These are phyloP conservation scores for Phaffia tasmanica DNA, from an alignment of 768 basidiomycete species.

Conservation along the genomic window DNA sequence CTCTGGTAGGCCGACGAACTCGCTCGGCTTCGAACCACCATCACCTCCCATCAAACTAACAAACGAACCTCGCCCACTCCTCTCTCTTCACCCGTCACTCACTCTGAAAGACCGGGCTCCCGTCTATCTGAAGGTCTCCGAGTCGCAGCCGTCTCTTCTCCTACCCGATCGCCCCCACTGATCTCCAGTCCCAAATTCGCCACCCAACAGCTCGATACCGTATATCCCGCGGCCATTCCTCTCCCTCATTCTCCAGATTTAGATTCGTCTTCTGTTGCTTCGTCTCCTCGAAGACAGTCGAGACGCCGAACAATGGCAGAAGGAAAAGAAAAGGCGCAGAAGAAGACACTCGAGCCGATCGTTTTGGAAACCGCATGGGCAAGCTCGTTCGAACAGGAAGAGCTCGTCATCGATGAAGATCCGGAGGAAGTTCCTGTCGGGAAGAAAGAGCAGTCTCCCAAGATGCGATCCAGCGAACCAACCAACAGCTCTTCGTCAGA, in stretches of 20 bases:
- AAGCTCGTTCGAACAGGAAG: not conserved
- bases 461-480: too few species aligned
- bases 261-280: not conserved
- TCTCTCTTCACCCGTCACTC: not conserved
- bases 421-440: not conserved
- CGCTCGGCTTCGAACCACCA: not conserved
- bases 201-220: too few species aligned
- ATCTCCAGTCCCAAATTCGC: not conserved
- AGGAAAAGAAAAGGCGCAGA: not conserved
- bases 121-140: too few species aligned
- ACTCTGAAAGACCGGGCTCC: not conserved
- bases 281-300: not conserved
- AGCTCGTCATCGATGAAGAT: constrained; percentile 7
- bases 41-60: not conserved
- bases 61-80: not conserved
- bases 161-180: not conserved
- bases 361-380: too few species aligned
- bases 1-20: not conserved
- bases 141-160: too few species aligned
- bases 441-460: too few species aligned
- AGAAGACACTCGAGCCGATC: not conserved
- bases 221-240: not conserved
- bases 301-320: too few species aligned
- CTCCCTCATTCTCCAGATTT: constrained; percentile 3
- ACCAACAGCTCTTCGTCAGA: too few species aligned